Conservation (phyloP, 345 rosid species). For the Brassica juncea region DNA sequence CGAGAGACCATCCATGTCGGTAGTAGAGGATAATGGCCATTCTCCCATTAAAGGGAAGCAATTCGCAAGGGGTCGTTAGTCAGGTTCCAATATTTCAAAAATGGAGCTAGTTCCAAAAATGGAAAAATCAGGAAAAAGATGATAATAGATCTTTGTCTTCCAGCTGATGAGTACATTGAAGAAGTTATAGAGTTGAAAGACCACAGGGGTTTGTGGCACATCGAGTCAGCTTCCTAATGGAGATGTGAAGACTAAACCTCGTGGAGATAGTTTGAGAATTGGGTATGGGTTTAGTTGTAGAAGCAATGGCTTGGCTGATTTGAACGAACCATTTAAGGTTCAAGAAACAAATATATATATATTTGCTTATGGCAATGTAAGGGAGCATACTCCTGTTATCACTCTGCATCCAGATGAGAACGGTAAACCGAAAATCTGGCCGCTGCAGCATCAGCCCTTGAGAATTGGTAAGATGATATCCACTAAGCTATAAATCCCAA, state of each 20-base stretch:
- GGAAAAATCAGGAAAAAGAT: conserved; percentile 54
- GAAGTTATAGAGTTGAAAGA: conserved; percentile 39
- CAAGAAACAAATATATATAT: conserved; percentile 45
- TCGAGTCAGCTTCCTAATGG: conserved; percentile 50
- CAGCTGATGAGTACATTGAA: conserved; percentile 54
- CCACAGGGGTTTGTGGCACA: conserved; percentile 25
- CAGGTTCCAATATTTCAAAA: conserved; percentile 35
- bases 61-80: conserved; percentile 34
- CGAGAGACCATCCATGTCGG: conserved; percentile 49
- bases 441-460: conserved; percentile 21
- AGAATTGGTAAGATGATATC: conserved; percentile 33
- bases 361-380: conserved; percentile 40
- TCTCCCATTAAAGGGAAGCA: too few relatives aligned
- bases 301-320: conserved; percentile 43
- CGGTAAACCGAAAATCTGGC: conserved; percentile 37
- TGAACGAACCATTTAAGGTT: conserved; percentile 55
- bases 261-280: conserved; percentile 42
- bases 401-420: conserved; percentile 44
- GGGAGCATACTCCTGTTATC: conserved; percentile 40
- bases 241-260: conserved; percentile 32
- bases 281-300: conserved; percentile 30
- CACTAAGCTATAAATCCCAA: conserved; percentile 14
- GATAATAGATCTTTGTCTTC: conserved; percentile 66
- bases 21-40: conserved; percentile 47
- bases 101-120: conserved; percentile 40